Evolutionary conservation across 78 protist species (phyloP).

Genomic region (Emiliania huxleyi): DNA sequence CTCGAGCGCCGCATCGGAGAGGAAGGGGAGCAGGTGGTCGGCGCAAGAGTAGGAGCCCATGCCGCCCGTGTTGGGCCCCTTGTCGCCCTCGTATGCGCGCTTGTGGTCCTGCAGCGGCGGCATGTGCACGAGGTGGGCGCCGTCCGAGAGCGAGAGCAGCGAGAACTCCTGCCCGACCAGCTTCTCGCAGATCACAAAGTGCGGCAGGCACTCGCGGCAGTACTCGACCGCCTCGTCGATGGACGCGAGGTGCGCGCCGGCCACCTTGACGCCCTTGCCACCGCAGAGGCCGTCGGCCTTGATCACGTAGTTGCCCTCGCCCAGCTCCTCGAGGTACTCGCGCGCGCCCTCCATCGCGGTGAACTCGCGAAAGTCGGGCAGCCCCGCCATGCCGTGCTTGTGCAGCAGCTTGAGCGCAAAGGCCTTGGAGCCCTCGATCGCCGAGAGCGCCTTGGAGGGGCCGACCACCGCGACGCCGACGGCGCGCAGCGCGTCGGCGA

Average conservation of each 20-base stretch:
- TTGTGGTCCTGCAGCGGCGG: constrained; percentile 36
- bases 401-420: background rate
- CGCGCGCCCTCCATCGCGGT: background rate
- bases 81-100: constrained; percentile 37
- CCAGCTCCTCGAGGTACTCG: background rate
- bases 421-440: background rate
- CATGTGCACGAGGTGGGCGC: constrained; percentile 19
- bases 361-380: background rate
- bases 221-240: constrained; percentile 4
- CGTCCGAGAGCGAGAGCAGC: constrained; percentile 28
- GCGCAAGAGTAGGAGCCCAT: constrained; percentile 29
- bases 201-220: constrained; percentile 5
- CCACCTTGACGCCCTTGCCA: constrained; percentile 29
- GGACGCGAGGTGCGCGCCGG: background rate
- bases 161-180: constrained; percentile 34
- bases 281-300: constrained; percentile 32
- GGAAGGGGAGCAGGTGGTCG: constrained; percentile 17
- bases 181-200: constrained; percentile 23
- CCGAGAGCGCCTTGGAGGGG: background rate
- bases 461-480: background rate
- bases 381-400: background rate
- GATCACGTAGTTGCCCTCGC: background rate
- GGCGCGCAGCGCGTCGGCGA: background rate
- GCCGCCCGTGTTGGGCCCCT: constrained; percentile 37
- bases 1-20: background rate